Percentiles rank a stretch among this genome's conserved stretches.
Conservation (phyloP, 345 rosid species). For the Eucalyptus tenuipes region DNA sequence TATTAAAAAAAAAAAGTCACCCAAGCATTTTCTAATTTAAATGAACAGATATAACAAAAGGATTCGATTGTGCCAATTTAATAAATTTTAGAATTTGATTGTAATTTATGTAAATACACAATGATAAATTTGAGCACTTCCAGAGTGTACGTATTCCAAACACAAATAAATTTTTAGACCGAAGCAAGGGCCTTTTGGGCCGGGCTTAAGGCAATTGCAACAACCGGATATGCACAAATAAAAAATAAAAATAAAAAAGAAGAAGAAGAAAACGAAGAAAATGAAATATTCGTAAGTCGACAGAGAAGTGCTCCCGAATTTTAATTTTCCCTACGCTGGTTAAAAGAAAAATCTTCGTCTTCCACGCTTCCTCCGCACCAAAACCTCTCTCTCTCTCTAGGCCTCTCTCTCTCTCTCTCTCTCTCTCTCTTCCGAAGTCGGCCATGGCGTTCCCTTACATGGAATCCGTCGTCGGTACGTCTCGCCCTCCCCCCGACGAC, state of each 20-base stretch:
- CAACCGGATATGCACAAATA: not conserved
- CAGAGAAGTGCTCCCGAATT: not conserved
- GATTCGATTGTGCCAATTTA: too few species aligned
- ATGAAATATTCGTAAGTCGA: not conserved
- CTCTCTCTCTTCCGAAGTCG: not conserved
- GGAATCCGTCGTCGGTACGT: conserved; percentile 81
- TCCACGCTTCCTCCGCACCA: not conserved
- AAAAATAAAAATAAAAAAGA: too few species aligned
- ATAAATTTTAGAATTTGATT: too few species aligned
- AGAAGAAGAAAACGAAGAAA: too few species aligned
- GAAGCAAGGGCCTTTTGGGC: not conserved
- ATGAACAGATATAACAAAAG: too few species aligned
- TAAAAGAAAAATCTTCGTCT: not conserved
- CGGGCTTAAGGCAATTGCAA: not conserved
- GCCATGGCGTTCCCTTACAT: conserved; percentile 82
- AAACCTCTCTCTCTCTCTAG: not conserved
- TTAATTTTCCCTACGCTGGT: not conserved
- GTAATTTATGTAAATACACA: too few species aligned
- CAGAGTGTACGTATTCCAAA: too few species aligned
- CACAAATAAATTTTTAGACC: not conserved
- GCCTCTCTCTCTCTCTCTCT: not conserved
- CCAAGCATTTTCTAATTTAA: too few species aligned
- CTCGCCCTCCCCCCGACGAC: not conserved
- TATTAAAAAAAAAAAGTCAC: too few species aligned
- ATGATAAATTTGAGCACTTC: too few species aligned